Evolutionary conservation across 306 rosid species (phyloP).

Genomic region (Geum urbanum): DNA sequence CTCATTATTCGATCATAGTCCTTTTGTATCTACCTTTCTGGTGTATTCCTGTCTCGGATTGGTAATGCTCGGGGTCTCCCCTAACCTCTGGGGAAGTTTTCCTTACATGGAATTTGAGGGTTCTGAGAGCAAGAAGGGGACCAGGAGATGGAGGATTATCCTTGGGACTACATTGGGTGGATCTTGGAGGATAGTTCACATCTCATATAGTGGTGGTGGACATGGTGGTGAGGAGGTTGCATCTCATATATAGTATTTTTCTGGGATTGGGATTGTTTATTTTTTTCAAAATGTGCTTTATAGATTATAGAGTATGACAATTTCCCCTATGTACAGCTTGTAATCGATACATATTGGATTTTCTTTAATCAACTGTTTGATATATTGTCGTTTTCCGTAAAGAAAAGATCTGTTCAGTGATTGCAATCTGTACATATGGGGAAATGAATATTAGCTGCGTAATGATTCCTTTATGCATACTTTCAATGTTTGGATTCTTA

Average conservation of each 20-base stretch:
- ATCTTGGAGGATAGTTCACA: conserved; percentile 36
- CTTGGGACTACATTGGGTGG: conserved; percentile 45
- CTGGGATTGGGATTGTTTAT: conserved; percentile 28
- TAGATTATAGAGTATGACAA: conserved; percentile 8
- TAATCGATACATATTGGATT: background rate
- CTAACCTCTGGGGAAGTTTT: conserved; percentile 40
- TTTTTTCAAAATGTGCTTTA: conserved; percentile 9
- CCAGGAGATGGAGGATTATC: conserved; percentile 55
- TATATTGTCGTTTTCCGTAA: background rate
- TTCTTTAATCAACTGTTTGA: background rate
- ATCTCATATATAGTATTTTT: conserved; percentile 28
- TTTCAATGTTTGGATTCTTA: background rate
- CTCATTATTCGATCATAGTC: conserved; percentile 42
- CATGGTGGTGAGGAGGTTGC: conserved; percentile 25
- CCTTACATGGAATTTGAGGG: conserved; percentile 46
- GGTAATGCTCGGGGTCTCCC: conserved; percentile 60
- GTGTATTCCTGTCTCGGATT: conserved; percentile 59
- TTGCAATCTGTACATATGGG: background rate
- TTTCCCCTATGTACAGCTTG: conserved; percentile 17
- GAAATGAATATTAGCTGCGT: background rate
- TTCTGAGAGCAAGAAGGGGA: conserved; percentile 56
- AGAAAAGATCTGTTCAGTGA: background rate
- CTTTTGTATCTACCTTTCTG: conserved; percentile 46
- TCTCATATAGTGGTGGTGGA: background rate
- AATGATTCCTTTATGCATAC: background rate